Evolutionary conservation across 2,329 filamentous ascomycete genomes (phyloP), one percentile per base, ranked within the genome.

Genomic region (Pyrenochaeta sp.): DNA sequence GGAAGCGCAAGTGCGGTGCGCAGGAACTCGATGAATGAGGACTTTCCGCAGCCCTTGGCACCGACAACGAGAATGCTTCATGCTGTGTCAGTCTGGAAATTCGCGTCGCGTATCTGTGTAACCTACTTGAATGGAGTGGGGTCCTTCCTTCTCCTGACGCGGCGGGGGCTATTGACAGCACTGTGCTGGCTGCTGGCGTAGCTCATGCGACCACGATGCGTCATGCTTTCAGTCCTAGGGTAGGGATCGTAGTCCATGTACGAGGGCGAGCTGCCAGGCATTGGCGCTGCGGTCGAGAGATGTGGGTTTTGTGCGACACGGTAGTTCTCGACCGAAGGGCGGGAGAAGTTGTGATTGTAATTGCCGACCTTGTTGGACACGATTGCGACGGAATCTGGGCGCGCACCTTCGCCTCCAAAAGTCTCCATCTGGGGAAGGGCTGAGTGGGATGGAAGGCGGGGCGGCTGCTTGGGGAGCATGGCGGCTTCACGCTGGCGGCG

Each of bases 61-160:
- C 94, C 94, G 62, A 97, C 84, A 48, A 99, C 86, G 47, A 99
- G 83, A 59, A 99, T 86, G 72, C 93, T 97, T 52, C 21, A 29
- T 21, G 7, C 6, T 10, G n/a, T 18, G 49, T 69, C 38, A 66
- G 60, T 30, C 22, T 10, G 19, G 5, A 18, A 7, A 3, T 26
- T 8, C n/a, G 20, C 4, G 24, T 6, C 8, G 7, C 9, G 31
- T 9, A n/a, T 8, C 10, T 21, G 22, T 22, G 26, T 7, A 32
- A 82, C 91, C 82, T 79, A 97, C 93, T 99, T 99, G 83, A 97
- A 96, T 1, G 94, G 91, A 8, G 93, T 96, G 7, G 94, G 94
- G 67, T 99, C 94, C 79, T 96, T 97, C 77, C 94, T 87, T 77
- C 93, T 88, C 62, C 94, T 86, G 57, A 97, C 87, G 68, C 92